phyloP scores from a whole-genome alignment of 2,329 filamentous ascomycete genomes.

The Diatrype stigma region DNA sequence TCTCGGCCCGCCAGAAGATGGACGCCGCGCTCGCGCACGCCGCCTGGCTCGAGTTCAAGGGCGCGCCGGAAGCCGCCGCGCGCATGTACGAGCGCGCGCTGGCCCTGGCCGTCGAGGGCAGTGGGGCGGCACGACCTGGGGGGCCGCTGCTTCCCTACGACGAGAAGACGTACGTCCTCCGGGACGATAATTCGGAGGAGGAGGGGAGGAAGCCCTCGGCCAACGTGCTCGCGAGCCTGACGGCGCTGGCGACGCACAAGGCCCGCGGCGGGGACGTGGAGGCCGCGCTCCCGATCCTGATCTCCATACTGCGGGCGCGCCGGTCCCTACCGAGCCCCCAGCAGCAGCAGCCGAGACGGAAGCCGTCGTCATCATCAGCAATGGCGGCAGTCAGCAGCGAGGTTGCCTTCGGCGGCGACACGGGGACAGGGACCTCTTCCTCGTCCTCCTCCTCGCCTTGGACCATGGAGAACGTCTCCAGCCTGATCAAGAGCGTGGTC shows the following conservation, averaged over 20 bases:
- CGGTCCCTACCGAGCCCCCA: slow-evolving; percentile 46
- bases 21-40: slow-evolving; percentile 80
- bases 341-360: not conserved
- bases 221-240: slow-evolving; percentile 73
- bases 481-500: slow-evolving; percentile 26
- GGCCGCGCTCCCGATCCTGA: slow-evolving; percentile 74
- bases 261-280: slow-evolving; percentile 65
- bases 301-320: slow-evolving; percentile 78
- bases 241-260: slow-evolving; percentile 72
- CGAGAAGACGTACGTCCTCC: slow-evolving; percentile 58
- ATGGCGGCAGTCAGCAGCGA: too few species aligned
- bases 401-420: too few species aligned
- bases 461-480: slow-evolving; percentile 22
- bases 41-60: slow-evolving; percentile 79
- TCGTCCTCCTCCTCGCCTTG: slow-evolving; percentile 11
- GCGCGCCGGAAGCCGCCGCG: slow-evolving; percentile 58
- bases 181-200: slow-evolving; percentile 44
- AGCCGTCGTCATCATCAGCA: slow-evolving; percentile 4
- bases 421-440: too few species aligned
- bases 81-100: slow-evolving; percentile 74
- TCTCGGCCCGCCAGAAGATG: slow-evolving; percentile 72
- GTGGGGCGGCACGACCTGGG: slow-evolving; percentile 15
- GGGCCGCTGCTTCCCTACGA: slow-evolving; percentile 45
- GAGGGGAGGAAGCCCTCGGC: slow-evolving; percentile 51
- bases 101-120: slow-evolving; percentile 60